Conservation (phyloP, 805 yeast genomes). For the Candida oleophila region DNA sequence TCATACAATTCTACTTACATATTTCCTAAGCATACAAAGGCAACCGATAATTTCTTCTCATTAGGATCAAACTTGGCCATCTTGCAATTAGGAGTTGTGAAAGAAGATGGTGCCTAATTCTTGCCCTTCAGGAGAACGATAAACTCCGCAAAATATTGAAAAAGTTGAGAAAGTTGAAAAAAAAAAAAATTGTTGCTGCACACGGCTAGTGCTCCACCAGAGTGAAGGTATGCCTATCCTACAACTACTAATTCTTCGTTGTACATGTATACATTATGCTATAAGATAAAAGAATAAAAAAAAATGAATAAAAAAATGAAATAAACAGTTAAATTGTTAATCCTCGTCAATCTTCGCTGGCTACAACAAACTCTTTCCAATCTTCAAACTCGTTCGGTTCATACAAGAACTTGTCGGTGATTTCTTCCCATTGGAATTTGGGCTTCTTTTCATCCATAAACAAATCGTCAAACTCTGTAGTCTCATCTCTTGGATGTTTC, state of each 20-base stretch:
- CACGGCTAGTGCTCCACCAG: too few relatives aligned
- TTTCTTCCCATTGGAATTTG: slow-evolving; percentile 15
- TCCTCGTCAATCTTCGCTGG: slow-evolving; percentile 3
- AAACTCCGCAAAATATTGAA: neutral
- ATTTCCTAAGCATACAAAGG: slow-evolving; percentile 89
- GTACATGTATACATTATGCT: slow-evolving; percentile 1
- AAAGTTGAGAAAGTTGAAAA: too few relatives aligned
- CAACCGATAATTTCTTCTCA: slow-evolving; percentile 54
- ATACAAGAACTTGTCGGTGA: slow-evolving; percentile 9
- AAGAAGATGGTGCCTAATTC: neutral
- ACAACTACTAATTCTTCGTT: too few relatives aligned
- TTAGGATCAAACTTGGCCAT: slow-evolving; percentile 17
- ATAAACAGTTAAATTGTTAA: neutral
- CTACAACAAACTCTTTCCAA: slow-evolving; percentile 29
- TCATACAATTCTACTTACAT: slow-evolving; percentile 48
- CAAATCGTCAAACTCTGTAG: slow-evolving; percentile 32
- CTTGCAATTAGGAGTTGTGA: neutral
- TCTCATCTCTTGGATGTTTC: slow-evolving; percentile 22
- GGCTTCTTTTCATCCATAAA: slow-evolving; percentile 37
- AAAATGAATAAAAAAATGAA: slow-evolving; percentile 3
- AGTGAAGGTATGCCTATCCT: too few relatives aligned
- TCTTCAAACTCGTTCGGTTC: slow-evolving; percentile 36
- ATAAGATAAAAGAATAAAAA: neutral
- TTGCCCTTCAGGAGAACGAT: neutral
- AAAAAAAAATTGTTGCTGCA: too few relatives aligned